phyloP scores from a whole-genome alignment of 176 grass and related monocot species.

The Cocos nucifera region DNA sequence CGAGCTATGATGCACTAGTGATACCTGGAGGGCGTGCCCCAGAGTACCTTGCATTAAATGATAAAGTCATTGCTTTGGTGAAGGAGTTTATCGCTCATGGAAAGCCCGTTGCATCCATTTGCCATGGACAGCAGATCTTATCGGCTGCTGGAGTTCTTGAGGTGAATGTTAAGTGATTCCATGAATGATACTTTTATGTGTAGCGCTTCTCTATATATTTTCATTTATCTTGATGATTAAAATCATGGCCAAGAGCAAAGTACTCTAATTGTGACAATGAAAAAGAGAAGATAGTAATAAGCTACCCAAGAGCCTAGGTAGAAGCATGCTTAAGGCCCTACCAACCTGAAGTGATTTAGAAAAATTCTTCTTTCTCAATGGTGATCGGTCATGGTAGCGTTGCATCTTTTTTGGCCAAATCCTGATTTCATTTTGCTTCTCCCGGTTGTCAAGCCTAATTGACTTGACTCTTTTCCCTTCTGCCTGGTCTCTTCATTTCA shows the following conservation, averaged over 20 bases:
- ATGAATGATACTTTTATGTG: no score
- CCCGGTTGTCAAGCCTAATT: not conserved
- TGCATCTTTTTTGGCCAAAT: not conserved
- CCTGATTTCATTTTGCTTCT: not conserved
- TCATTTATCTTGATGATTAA: no score
- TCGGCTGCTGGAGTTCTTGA: constrained; percentile 82
- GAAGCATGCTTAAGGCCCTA: not conserved
- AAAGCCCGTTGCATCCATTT: constrained; percentile 91
- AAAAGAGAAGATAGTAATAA: no score
- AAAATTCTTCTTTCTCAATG: no score
- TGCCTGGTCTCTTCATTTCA: no score
- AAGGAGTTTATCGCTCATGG: constrained; percentile 51
- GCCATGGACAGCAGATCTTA: constrained; percentile 84
- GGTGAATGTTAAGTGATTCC: constrained; percentile 18
- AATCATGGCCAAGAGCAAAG: no score
- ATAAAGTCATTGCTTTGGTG: constrained; percentile 55
- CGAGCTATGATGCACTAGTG: constrained; percentile 71
- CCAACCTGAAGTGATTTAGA: no score
- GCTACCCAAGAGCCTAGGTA: no score
- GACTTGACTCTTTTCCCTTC: not conserved
- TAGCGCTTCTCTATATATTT: no score
- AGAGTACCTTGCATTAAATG: constrained; percentile 72
- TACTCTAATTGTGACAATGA: no score
- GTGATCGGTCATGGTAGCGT: no score
- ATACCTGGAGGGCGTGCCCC: constrained; percentile 87